Evolutionary conservation across 1,139 yeast genomes (phyloP).

Genomic region (Casaregolazyma lundiana): DNA sequence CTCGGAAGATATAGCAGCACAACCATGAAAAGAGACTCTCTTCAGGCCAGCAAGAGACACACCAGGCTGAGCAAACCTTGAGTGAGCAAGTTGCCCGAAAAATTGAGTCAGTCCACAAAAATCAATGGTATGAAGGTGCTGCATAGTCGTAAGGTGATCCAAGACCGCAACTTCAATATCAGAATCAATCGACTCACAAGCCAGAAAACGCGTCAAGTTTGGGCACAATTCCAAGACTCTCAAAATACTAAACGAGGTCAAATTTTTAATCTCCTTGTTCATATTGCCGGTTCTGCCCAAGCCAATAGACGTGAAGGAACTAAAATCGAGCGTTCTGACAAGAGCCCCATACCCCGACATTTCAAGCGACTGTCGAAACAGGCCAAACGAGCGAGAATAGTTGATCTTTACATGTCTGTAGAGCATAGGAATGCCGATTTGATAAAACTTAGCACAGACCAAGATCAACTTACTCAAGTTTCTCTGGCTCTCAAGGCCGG

Average conservation of each 20-base stretch:
- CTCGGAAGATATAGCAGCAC: conserved; percentile 65
- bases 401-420: conserved; percentile 70
- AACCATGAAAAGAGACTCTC: conserved; percentile 80
- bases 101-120: conserved; percentile 81
- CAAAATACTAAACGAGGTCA: conserved; percentile 65
- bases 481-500: conserved; percentile 6
- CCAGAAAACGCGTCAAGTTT: conserved; percentile 70
- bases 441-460: conserved; percentile 33
- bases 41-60: conserved; percentile 32
- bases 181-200: conserved; percentile 80
- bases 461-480: conserved; percentile 21
- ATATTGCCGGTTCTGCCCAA: conserved; percentile 83
- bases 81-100: conserved; percentile 50
- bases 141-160: conserved; percentile 55
- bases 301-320: conserved; percentile 85
- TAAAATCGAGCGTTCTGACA: conserved; percentile 78
- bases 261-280: conserved; percentile 90
- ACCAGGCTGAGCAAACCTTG: conserved; percentile 17
- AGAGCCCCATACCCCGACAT: conserved; percentile 55
- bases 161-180: conserved; percentile 65
- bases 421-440: conserved; percentile 39
- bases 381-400: conserved; percentile 77
- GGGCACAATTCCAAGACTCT: conserved; percentile 60
- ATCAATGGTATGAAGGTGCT: conserved; percentile 65
- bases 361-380: conserved; percentile 56